Base-by-base conservation (phyloP, 2,329 filamentous ascomycete genomes). In the Davidsoniella virescens region DNA sequence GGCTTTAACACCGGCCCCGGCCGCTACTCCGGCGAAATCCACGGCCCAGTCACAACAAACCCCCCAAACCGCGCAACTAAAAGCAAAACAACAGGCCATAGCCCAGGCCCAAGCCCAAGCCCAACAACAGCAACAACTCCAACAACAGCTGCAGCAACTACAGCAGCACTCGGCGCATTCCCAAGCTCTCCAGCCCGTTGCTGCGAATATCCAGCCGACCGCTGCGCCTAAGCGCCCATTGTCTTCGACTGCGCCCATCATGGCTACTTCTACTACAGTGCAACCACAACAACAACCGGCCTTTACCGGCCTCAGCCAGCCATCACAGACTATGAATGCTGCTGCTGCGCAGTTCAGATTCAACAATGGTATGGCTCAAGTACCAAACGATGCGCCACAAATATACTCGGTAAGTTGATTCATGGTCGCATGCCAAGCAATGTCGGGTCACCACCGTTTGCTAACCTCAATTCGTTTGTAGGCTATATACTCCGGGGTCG, bases 401-500 rank as follows among this genome's bases (percentile, higher is more conserved):
- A 80, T 82, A 55, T 82, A 81, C 59, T 78, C 76, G 55, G 78
- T 81, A 61, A 56, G 71, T 46, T 46, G 43, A 23, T 23, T 7
- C 18, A 10, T 40, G 26, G 12, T 16, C 18, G 36, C 3, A 10
- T 18, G 49, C 8, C 14, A 36, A 42, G 8, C 57, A 53, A 60
- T 55, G 29, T 18, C 16, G 9, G 9, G 39, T 47, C 25, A n/a
- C 8, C 29, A 43, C 38, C 17, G 12, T 18, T 16, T 12, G 40
- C 33, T 50, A 40, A 36, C 25, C 33, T 43, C 16, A 20, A 4
- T 18, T 37, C 29, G 6, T 47, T 17, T 50, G 9, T 56, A 78
- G 75, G 90, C 90, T 54, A 84, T 93, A 39, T 96, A 96, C 64
- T 96, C 90, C 6, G 87, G 88, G 57, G 87, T 96, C 43, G 82